Conservation (phyloP, 495 filamentous ascomycete genomes). For the Penicillium desertorum region DNA sequence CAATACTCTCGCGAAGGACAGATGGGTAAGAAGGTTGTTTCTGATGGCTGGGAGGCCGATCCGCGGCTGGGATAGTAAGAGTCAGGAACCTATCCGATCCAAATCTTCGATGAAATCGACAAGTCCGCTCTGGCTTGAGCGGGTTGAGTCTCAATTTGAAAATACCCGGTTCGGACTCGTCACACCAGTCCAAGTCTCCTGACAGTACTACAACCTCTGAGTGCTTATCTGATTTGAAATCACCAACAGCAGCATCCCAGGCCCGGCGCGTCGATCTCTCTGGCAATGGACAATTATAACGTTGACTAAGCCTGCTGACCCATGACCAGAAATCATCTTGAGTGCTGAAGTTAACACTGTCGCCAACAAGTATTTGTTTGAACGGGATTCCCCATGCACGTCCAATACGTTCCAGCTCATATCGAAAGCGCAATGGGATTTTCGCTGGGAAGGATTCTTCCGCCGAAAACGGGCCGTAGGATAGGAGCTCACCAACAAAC, state of each 20-base stretch:
- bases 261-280: conserved; percentile 39
- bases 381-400: conserved; percentile 38
- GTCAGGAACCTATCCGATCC: conserved; percentile 50
- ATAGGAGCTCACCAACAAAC: conserved; percentile 31
- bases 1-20: conserved; percentile 36
- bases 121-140: conserved; percentile 44
- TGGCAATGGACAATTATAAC: conserved; percentile 33
- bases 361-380: conserved; percentile 30
- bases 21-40: conserved; percentile 23
- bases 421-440: conserved; percentile 43
- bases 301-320: conserved; percentile 33
- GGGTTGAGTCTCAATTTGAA: conserved; percentile 45
- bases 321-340: conserved; percentile 45
- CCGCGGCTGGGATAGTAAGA: conserved; percentile 40
- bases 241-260: conserved; percentile 42
- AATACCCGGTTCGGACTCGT: conserved; percentile 35
- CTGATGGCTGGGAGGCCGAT: conserved; percentile 39
- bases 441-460: conserved; percentile 27
- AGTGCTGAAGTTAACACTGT: conserved; percentile 25
- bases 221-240: conserved; percentile 37
- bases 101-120: conserved; percentile 50
- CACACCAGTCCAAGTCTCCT: conserved; percentile 44
- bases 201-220: conserved; percentile 45
- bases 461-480: conserved; percentile 37
- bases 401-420: conserved; percentile 46